A percentile compares a stretch with the other conserved stretches of the same genome.
Conservation (phyloP, 2,329 filamentous ascomycete species). For the Trichophyton equinum region DNA sequence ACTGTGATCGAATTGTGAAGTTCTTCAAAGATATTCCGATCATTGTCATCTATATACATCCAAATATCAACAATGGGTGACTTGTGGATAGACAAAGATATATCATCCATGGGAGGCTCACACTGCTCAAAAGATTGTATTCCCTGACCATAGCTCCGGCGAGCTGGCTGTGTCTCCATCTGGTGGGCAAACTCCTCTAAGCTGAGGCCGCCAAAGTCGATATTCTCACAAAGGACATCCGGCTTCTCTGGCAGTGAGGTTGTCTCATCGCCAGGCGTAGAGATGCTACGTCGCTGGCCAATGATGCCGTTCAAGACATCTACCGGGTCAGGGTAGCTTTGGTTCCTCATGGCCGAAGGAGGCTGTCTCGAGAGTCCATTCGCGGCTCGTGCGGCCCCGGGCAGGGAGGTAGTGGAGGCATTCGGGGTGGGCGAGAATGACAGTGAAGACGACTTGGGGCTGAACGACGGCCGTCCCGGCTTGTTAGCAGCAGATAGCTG, state of each 20-base stretch:
- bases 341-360: conserved; percentile 24
- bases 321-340: conserved; percentile 54
- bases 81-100: neutral
- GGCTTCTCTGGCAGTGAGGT: conserved; percentile 21
- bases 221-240: conserved; percentile 45
- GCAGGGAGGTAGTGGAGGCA: conserved; percentile 64
- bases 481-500: conserved; percentile 57
- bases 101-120: conserved; percentile 31
- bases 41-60: conserved; percentile 50
- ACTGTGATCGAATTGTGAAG: conserved; percentile 70
- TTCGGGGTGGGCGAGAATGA: conserved; percentile 60
- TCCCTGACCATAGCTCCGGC: conserved; percentile 24
- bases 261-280: conserved; percentile 8
- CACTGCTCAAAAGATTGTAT: conserved; percentile 59
- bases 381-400: conserved; percentile 49
- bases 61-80: conserved; percentile 9
- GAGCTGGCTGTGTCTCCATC: conserved; percentile 15
- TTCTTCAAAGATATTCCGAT: conserved; percentile 76
- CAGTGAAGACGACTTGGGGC: conserved; percentile 62
- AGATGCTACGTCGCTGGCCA: conserved; percentile 21
- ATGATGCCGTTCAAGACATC: conserved; percentile 54
- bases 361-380: conserved; percentile 47
- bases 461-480: conserved; percentile 50
- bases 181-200: conserved; percentile 55
- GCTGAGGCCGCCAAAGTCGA: conserved; percentile 68